phyloP scores from a whole-genome alignment of 129 eudicot genomes.

The Ambrosia trifida region DNA sequence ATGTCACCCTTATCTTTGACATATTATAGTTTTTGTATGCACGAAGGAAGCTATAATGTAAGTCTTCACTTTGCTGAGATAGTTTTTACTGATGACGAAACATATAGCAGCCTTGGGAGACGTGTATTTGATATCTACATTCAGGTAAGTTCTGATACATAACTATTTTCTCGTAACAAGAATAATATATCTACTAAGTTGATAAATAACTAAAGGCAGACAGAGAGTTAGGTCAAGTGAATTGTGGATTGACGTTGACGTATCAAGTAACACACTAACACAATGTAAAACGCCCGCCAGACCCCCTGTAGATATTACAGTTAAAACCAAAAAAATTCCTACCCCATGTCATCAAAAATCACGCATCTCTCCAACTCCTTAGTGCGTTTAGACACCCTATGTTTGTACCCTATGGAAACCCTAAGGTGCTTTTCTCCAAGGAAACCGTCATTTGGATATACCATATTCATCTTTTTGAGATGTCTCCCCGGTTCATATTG shows the following conservation, averaged over 20 bases:
- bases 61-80: conserved; percentile 91
- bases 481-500: too few species aligned
- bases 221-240: not conserved
- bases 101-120: conserved; percentile 70
- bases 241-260: not conserved
- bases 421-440: too few species aligned
- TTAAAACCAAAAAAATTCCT: too few species aligned
- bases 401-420: too few species aligned
- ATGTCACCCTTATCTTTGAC: conserved; percentile 68
- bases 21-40: conserved; percentile 66
- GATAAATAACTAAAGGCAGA: not conserved
- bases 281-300: too few species aligned
- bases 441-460: too few species aligned
- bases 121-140: conserved; percentile 80
- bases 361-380: too few species aligned
- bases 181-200: not conserved
- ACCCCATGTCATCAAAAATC: too few species aligned
- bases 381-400: too few species aligned
- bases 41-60: conserved; percentile 63
- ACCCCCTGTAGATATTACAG: too few species aligned
- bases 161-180: not conserved
- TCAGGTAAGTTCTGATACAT: conserved; percentile 50
- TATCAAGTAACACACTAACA: too few species aligned
- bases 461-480: too few species aligned
- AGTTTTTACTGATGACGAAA: conserved; percentile 48